These are phyloP conservation scores for Pseudocercospora vitis DNA, from an alignment of 2,329 filamentous ascomycete species.

Conservation along the genomic window DNA sequence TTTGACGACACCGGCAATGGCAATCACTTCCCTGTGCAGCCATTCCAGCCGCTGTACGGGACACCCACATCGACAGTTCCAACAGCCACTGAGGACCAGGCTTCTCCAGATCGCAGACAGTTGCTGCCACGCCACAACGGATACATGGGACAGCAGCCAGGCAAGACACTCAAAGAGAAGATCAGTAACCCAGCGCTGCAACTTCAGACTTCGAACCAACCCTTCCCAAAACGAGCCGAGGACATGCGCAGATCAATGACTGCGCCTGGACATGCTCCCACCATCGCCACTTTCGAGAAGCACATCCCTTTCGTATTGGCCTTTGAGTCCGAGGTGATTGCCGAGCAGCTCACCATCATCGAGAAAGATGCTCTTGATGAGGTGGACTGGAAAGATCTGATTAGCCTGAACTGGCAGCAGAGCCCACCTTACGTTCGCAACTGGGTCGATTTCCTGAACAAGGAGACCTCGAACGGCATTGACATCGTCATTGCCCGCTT, in stretches of 20 bases:
- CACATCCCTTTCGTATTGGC: slow-evolving; percentile 80
- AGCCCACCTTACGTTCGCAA: slow-evolving; percentile 46
- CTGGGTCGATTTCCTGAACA: slow-evolving; percentile 78
- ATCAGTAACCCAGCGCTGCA: slow-evolving; percentile 26
- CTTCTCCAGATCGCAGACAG: slow-evolving; percentile 28
- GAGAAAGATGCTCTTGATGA: slow-evolving; percentile 84
- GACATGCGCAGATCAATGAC: slow-evolving; percentile 12
- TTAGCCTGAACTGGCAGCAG: slow-evolving; percentile 80
- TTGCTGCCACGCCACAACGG: slow-evolving; percentile 19
- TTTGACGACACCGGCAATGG: slow-evolving; percentile 45
- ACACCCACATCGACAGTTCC: slow-evolving; percentile 43
- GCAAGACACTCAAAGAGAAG: slow-evolving; percentile 25
- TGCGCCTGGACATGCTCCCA: slow-evolving; percentile 1
- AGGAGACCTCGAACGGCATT: slow-evolving; percentile 58
- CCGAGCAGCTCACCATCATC: slow-evolving; percentile 80
- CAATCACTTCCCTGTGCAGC: slow-evolving; percentile 9
- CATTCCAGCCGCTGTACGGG: slow-evolving; percentile 18
- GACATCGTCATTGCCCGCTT: slow-evolving; percentile 84
- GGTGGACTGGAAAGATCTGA: slow-evolving; percentile 84
- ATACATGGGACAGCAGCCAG: slow-evolving; percentile 8
- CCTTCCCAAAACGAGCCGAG: slow-evolving; percentile 21
- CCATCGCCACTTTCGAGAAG: slow-evolving; percentile 29
- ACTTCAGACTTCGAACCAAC: slow-evolving; percentile 24
- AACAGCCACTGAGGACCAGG: slow-evolving; percentile 26
- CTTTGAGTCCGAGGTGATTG: slow-evolving; percentile 75